These are phyloP conservation scores for Aristolochia contorta DNA, from an alignment of 164 flowering plant species.

Conservation along the genomic window DNA sequence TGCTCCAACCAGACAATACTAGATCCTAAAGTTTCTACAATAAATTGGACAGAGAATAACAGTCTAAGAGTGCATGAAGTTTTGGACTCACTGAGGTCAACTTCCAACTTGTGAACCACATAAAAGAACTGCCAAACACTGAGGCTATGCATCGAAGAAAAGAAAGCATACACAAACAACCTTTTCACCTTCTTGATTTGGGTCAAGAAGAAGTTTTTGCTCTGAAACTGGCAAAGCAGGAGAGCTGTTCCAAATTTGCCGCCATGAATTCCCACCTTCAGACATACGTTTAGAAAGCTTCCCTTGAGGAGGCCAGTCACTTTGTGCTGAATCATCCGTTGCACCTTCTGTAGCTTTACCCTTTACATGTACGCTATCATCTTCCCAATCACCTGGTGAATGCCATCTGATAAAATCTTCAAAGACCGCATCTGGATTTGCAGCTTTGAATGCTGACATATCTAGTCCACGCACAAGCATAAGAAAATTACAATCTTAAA, in stretches of 20 bases:
- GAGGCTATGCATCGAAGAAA: not conserved
- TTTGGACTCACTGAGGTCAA: not conserved
- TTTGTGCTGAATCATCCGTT: not conserved
- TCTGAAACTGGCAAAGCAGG: slow-evolving; percentile 68
- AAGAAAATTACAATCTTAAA: not conserved
- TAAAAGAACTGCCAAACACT: not conserved
- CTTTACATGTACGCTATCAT: slow-evolving; percentile 12
- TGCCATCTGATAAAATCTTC: slow-evolving; percentile 99
- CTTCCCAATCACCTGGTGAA: slow-evolving; percentile 94
- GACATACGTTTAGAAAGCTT: slow-evolving; percentile 63
- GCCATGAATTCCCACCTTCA: slow-evolving; percentile 78
- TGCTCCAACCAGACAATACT: too few species aligned
- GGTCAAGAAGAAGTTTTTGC: slow-evolving; percentile 88
- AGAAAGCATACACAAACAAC: slow-evolving; percentile 17
- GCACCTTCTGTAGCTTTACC: slow-evolving; percentile 1
- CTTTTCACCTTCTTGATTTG: slow-evolving; percentile 94
- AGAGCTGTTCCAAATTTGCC: slow-evolving; percentile 78
- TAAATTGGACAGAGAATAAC: too few species aligned
- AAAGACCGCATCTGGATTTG: slow-evolving; percentile 86
- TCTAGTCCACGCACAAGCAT: slow-evolving; percentile 32
- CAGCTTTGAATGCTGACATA: slow-evolving; percentile 99
- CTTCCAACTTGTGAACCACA: not conserved
- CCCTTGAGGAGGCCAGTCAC: slow-evolving; percentile 87
- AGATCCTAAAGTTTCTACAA: too few species aligned
- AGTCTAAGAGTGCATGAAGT: too few species aligned